Conservation (phyloP, 2,329 filamentous ascomycete species). For the Claviceps capensis region DNA sequence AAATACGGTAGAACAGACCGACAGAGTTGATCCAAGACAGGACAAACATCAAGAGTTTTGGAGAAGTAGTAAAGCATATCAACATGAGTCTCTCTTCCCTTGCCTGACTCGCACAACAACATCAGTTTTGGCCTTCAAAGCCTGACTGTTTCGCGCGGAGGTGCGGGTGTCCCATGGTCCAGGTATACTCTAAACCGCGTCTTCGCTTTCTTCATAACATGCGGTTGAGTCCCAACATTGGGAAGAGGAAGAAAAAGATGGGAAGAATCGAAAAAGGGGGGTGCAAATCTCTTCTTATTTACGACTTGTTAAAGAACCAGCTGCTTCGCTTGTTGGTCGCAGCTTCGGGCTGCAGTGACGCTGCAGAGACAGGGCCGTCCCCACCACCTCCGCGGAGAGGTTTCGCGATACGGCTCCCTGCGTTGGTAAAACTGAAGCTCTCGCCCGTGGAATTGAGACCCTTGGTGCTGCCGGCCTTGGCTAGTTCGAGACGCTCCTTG, state of each 20-base stretch:
- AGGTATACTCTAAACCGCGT: no score
- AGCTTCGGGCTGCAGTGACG: constrained; percentile 44
- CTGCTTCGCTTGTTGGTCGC: constrained; percentile 50
- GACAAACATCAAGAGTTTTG: background rate
- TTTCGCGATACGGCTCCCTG: constrained; percentile 55
- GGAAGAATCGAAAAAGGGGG: background rate
- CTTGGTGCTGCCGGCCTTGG: constrained; percentile 81
- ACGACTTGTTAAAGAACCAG: constrained; percentile 60
- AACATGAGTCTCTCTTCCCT: background rate
- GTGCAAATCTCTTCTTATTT: constrained; percentile 7
- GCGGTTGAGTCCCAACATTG: no score
- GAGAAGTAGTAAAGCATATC: background rate
- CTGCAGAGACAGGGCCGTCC: constrained; percentile 36
- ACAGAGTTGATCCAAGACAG: background rate
- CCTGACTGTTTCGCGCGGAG: no score
- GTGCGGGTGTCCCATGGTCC: no score
- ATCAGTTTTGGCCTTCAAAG: no score
- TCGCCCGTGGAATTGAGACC: constrained; percentile 56
- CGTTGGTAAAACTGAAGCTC: constrained; percentile 57
- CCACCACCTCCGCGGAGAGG: constrained; percentile 49
- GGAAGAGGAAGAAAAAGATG: background rate
- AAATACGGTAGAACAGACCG: background rate
- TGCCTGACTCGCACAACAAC: no score
- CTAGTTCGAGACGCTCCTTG: constrained; percentile 92
- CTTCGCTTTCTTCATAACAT: no score